Conservation (phyloP, 1,284 basidiomycete species). For the Mycosarcoma mackinlayi region DNA sequence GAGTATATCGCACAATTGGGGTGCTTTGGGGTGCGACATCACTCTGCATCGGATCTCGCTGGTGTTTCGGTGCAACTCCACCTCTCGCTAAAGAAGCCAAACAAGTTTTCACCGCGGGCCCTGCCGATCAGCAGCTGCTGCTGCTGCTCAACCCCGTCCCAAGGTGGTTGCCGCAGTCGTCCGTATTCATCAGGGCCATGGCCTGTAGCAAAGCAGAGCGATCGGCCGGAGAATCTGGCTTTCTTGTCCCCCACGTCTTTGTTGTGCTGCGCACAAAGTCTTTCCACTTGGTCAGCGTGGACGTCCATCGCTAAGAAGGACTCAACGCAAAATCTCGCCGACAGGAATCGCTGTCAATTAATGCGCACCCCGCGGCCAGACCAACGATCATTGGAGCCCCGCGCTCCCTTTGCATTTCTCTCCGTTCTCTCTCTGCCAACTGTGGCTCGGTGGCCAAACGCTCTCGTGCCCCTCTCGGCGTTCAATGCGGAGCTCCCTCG, state of each 20-base stretch:
- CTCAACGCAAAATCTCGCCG: constrained; percentile 3
- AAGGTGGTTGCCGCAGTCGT: too few species aligned
- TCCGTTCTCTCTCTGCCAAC: neutral
- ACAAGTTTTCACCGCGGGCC: neutral
- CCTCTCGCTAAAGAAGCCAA: constrained; percentile 1
- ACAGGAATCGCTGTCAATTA: constrained; percentile 10
- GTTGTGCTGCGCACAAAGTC: too few species aligned
- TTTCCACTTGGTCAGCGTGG: constrained; percentile 11
- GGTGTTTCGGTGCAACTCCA: constrained; percentile 10
- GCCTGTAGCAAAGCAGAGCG: too few species aligned
- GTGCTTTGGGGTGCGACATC: constrained; percentile 1
- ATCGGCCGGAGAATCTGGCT: neutral
- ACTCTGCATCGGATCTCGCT: constrained; percentile 2
- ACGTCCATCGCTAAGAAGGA: neutral
- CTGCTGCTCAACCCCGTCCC: neutral
- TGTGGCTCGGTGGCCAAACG: too few species aligned
- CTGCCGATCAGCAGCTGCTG: neutral
- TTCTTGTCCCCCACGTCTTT: neutral
- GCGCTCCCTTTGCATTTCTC: neutral
- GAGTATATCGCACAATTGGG: too few species aligned
- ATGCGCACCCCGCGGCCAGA: neutral
- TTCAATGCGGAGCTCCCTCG: too few species aligned
- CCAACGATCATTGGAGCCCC: constrained; percentile 7
- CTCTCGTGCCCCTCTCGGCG: too few species aligned
- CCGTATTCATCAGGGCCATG: too few species aligned